Evolutionary conservation across 176 grass and related monocot species (phyloP).

Genomic region (Oropetium thomaeum): DNA sequence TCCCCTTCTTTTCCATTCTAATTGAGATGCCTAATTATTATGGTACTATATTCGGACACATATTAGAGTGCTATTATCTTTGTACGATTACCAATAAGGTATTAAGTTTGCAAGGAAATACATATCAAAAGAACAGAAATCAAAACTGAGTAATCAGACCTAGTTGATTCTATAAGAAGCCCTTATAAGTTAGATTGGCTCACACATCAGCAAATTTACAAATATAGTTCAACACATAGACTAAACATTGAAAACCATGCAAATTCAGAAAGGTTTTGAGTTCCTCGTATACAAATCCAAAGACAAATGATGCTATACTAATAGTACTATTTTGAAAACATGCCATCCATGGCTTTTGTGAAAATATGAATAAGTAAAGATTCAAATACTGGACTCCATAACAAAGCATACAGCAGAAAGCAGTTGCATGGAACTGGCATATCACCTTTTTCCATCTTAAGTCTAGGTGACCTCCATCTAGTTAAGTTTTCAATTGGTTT

Average conservation of each 20-base stretch:
- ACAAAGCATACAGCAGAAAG: background rate
- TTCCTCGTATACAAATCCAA: background rate
- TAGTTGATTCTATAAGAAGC: background rate
- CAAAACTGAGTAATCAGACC: background rate
- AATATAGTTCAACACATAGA: background rate
- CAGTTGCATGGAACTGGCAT: background rate
- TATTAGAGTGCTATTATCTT: background rate
- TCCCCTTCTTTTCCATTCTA: too few species aligned
- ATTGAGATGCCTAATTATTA: background rate
- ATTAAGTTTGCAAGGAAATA: background rate
- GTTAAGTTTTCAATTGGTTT: background rate
- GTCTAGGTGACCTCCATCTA: background rate
- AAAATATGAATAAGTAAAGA: background rate
- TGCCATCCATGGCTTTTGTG: background rate
- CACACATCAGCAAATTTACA: background rate
- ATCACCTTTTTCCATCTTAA: background rate
- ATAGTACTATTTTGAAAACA: background rate
- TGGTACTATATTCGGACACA: background rate
- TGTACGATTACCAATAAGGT: too few species aligned
- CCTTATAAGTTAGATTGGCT: background rate
- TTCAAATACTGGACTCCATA: background rate
- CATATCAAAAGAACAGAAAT: background rate
- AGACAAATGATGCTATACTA: background rate
- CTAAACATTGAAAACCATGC: background rate
- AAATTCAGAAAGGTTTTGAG: background rate